A percentile compares a stretch with the other conserved stretches of the same genome.
Conservation (phyloP, 176 grass and related monocot species). For the Puccinellia tenuiflora region DNA sequence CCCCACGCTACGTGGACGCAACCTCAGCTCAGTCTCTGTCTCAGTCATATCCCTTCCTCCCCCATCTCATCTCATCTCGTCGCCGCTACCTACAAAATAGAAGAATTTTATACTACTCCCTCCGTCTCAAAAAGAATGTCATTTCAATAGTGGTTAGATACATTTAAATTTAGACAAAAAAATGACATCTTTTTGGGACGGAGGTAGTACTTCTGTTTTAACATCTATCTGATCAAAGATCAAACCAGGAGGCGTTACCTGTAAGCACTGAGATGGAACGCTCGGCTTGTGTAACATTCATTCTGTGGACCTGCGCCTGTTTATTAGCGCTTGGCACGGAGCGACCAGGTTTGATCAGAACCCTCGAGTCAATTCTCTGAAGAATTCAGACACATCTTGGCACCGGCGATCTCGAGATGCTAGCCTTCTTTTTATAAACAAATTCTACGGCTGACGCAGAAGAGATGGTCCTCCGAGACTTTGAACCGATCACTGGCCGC, state of each 20-base stretch:
- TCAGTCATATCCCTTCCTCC: neutral
- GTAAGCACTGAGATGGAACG: neutral
- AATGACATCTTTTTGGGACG: too few relatives aligned
- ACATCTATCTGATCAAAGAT: neutral
- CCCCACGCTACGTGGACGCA: constrained; percentile 15
- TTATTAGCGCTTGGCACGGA: neutral
- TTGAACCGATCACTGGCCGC: constrained; percentile 2
- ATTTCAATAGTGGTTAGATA: too few relatives aligned
- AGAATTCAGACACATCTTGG: constrained; percentile 34
- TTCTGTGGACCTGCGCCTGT: neutral
- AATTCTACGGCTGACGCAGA: constrained; percentile 2
- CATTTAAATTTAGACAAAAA: too few relatives aligned
- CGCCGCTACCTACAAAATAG: neutral
- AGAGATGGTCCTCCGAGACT: constrained; percentile 14
- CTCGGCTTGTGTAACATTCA: neutral
- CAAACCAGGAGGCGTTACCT: neutral
- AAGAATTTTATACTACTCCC: too few relatives aligned
- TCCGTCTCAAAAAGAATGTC: too few relatives aligned
- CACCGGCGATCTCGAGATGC: constrained; percentile 43
- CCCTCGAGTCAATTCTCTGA: neutral
- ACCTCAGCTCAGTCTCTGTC: too few relatives aligned
- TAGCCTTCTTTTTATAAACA: constrained; percentile 6
- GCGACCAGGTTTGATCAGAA: neutral
- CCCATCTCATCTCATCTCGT: neutral
- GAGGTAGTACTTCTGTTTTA: too few relatives aligned